Evolutionary conservation across 2,329 filamentous ascomycete genomes (phyloP).

Genomic region (Biscogniauxia mediterranea): DNA sequence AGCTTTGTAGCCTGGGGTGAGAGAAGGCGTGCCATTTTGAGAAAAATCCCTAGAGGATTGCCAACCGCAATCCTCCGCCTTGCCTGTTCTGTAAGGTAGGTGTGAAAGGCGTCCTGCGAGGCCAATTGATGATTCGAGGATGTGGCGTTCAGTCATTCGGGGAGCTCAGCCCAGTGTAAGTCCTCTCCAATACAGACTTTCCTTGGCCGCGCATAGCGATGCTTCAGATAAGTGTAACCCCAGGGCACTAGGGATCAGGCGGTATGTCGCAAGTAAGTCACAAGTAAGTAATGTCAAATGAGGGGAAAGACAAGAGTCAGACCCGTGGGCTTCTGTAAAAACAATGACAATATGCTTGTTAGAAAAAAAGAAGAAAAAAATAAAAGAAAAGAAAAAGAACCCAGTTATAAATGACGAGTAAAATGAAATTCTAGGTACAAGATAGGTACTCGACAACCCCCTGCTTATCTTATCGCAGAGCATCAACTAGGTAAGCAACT

Average conservation of each 20-base stretch:
- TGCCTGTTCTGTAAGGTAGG: conserved; percentile 23
- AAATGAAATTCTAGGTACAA: conserved; percentile 1
- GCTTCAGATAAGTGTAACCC: conserved; percentile 6
- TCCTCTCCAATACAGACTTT: conserved; percentile 21
- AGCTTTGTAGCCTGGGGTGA: background rate
- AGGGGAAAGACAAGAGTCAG: background rate
- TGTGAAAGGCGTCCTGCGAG: conserved; percentile 32
- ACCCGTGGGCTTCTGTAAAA: background rate
- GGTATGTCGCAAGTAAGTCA: background rate
- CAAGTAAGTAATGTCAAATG: background rate
- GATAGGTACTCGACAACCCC: background rate
- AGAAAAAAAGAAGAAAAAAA: conserved; percentile 1
- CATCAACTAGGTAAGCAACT: background rate
- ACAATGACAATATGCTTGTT: background rate
- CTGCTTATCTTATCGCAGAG: conserved; percentile 1
- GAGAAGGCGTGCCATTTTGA: conserved; percentile 22
- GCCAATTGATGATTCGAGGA: conserved; percentile 30
- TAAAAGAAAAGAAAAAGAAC: conserved; percentile 2
- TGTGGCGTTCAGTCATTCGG: conserved; percentile 34
- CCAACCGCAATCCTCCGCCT: conserved; percentile 31
- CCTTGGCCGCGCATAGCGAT: conserved; percentile 28
- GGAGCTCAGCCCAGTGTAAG: conserved; percentile 24
- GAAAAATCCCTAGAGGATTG: conserved; percentile 26
- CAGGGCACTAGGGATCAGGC: conserved; percentile 1
- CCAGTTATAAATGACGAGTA: background rate